phyloP scores from a whole-genome alignment of 2,329 filamentous ascomycete species.

The Dryadomyces quercus-mongolicae region DNA sequence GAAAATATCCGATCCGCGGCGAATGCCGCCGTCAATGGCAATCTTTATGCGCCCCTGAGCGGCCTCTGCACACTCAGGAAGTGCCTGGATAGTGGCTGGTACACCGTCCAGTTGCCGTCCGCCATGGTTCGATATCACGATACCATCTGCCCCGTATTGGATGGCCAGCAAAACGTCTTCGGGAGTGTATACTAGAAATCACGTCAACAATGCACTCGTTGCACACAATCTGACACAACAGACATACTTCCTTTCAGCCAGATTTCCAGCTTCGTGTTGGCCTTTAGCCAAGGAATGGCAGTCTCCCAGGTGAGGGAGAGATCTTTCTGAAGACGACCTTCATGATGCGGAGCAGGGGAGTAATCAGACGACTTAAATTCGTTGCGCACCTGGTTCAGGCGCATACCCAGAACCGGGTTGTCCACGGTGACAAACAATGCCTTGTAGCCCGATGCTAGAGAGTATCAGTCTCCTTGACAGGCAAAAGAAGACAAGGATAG shows the following conservation, averaged over 20 bases:
- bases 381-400: slow-evolving; percentile 41
- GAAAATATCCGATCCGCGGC: slow-evolving; percentile 41
- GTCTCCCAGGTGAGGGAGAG: background rate
- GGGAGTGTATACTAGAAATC: slow-evolving; percentile 4
- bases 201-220: no score
- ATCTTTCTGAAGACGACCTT: background rate
- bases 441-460: background rate
- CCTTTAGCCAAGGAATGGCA: background rate
- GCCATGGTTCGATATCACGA: slow-evolving; percentile 33
- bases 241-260: slow-evolving; percentile 29
- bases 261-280: slow-evolving; percentile 31
- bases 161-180: slow-evolving; percentile 30
- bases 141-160: slow-evolving; percentile 5
- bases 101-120: slow-evolving; percentile 33
- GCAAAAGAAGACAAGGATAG: no score
- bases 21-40: slow-evolving; percentile 40
- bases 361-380: slow-evolving; percentile 12
- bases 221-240: no score
- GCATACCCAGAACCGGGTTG: slow-evolving; percentile 36
- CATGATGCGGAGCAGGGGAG: slow-evolving; percentile 18
- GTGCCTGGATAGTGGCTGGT: slow-evolving; percentile 30
- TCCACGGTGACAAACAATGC: slow-evolving; percentile 37
- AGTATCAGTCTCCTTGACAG: background rate
- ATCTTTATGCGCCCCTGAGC: slow-evolving; percentile 38
- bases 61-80: slow-evolving; percentile 29